A percentile compares a stretch with the other conserved stretches of the same genome.
These are phyloP conservation scores for Lepiota brunneoincarnata DNA, from an alignment of 768 basidiomycete species.

Conservation along the genomic window DNA sequence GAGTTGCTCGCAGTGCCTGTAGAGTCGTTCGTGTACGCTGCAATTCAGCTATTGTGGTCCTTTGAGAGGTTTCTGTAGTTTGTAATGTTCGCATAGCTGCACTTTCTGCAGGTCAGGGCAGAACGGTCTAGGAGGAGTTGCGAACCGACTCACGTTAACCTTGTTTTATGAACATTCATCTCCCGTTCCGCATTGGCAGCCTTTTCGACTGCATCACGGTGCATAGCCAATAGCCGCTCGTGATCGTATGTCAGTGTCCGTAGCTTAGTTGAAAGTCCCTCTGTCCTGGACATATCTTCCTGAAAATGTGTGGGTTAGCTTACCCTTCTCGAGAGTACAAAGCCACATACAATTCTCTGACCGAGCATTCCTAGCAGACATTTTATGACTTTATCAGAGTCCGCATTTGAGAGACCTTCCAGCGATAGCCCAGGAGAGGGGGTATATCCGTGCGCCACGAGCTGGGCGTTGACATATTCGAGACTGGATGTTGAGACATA, in stretches of 20 bases:
- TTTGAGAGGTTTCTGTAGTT: conserved; percentile 62
- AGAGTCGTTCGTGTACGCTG: conserved; percentile 69
- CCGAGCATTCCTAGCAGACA: conserved; percentile 75
- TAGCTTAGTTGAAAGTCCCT: conserved; percentile 70
- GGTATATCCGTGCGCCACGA: conserved; percentile 78
- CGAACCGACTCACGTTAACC: conserved; percentile 55
- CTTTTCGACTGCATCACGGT: conserved; percentile 54
- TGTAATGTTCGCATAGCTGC: conserved; percentile 52
- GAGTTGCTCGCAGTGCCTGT: conserved; percentile 65
- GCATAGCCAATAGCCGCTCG: conserved; percentile 68
- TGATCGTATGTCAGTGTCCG: conserved; percentile 80
- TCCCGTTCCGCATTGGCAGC: conserved; percentile 79
- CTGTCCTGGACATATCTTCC: conserved; percentile 78
- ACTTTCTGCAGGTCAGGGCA: conserved; percentile 28
- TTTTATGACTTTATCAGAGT: conserved; percentile 60
- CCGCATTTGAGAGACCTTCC: conserved; percentile 55
- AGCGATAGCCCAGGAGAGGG: conserved; percentile 62
- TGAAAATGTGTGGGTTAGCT: conserved; percentile 16
- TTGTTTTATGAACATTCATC: conserved; percentile 67
- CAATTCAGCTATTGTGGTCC: conserved; percentile 66
- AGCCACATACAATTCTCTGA: conserved; percentile 64
- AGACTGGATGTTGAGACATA: conserved; percentile 58
- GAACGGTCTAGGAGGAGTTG: not conserved
- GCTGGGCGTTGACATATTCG: conserved; percentile 79
- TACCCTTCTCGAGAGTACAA: not conserved